phyloP scores from a whole-genome alignment of 805 yeast species.

The Candida sithepensis region DNA sequence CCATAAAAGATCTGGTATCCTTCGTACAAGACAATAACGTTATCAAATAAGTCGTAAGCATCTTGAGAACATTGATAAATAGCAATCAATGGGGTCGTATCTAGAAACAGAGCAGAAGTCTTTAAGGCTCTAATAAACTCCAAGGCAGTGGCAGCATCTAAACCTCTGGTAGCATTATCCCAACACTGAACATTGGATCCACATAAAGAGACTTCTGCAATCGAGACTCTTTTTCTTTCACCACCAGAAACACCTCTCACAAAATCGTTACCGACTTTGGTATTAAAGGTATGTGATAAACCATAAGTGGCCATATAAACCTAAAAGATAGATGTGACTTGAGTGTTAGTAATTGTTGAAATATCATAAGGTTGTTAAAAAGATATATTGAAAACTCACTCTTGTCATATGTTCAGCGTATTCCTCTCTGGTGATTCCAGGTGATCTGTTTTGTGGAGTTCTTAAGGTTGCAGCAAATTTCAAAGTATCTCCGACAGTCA shows the following conservation, averaged over 20 bases:
- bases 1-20: constrained; percentile 42
- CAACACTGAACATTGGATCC: constrained; percentile 47
- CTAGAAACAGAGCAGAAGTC: constrained; percentile 48
- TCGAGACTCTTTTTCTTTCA: constrained; percentile 62
- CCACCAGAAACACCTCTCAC: constrained; percentile 68
- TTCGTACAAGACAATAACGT: too few species aligned
- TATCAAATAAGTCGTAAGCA: too few species aligned
- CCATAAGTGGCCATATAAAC: constrained; percentile 28
- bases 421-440: constrained; percentile 52
- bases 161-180: constrained; percentile 72
- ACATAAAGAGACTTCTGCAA: constrained; percentile 48
- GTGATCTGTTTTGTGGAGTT: constrained; percentile 59
- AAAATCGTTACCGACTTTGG: constrained; percentile 61
- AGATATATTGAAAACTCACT: too few species aligned
- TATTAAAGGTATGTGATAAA: constrained; percentile 47
- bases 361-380: too few species aligned
- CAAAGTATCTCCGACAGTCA: constrained; percentile 64
- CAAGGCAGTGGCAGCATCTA: constrained; percentile 67
- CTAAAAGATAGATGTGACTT: neutral
- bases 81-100: constrained; percentile 50
- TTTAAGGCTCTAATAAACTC: constrained; percentile 59
- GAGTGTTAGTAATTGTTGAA: constrained; percentile 1
- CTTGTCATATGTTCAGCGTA: constrained; percentile 52
- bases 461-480: constrained; percentile 58
- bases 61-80: too few species aligned